These are phyloP conservation scores for Bolboschoenoplectus hybrid DNA, from an alignment of 202 grass and related monocot genomes.

Conservation along the genomic window DNA sequence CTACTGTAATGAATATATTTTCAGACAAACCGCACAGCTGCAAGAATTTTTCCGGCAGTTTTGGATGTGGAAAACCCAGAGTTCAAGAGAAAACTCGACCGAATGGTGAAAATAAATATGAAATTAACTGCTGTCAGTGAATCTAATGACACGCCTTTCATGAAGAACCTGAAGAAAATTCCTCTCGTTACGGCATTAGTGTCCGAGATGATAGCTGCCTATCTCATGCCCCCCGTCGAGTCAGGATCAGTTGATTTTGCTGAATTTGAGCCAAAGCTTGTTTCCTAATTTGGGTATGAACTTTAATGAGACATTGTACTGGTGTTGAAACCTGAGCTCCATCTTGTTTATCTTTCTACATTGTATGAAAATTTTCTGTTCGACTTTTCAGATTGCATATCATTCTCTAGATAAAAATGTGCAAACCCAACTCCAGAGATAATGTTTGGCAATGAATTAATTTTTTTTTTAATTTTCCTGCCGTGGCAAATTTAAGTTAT, in stretches of 20 bases:
- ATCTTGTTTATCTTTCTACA: too few relatives aligned
- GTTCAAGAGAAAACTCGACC: conserved; percentile 93
- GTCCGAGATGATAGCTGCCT: conserved; percentile 79
- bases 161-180: conserved; percentile 94
- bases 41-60: conserved; percentile 92
- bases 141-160: conserved; percentile 53
- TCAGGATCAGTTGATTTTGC: conserved; percentile 15
- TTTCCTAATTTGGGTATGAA: too few relatives aligned
- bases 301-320: too few relatives aligned
- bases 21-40: conserved; percentile 90
- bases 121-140: conserved; percentile 55
- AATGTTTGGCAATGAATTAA: too few relatives aligned
- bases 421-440: too few relatives aligned
- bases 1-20: conserved; percentile 32
- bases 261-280: too few relatives aligned
- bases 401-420: too few relatives aligned
- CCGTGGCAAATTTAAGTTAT: too few relatives aligned
- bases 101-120: conserved; percentile 81
- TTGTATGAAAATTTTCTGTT: too few relatives aligned
- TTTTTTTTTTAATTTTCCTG: too few relatives aligned
- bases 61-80: conserved; percentile 86
- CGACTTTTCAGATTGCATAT: too few relatives aligned
- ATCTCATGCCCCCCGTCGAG: conserved; percentile 92
- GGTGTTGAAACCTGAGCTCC: too few relatives aligned
- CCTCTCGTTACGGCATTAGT: conserved; percentile 70